Base-by-base conservation (phyloP, 306 rosid species). In the Cyclanthera cordifolia region DNA sequence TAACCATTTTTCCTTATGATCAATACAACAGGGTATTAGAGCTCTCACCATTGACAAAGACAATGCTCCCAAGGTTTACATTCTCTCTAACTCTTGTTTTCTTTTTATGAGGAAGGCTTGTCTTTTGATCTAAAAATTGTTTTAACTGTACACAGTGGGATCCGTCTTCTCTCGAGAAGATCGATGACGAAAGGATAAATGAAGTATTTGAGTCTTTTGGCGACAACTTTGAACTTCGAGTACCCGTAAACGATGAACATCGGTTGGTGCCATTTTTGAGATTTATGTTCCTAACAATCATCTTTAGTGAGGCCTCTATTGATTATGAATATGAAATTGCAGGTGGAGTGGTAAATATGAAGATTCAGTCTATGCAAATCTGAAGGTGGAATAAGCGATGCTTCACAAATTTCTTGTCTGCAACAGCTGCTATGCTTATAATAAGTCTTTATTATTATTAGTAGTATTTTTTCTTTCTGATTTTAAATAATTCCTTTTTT, bases 41-140 rank as follows among this genome's bases (percentile, higher is more conserved):
- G 88, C 96, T 82, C 83, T 93, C 86, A 83, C 91, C 70, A 76
- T 93, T 70, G 96, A 93, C 86, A 93, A 87, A 81, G 99, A 93
- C 56, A 93, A 90, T 81, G 79, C 94, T 70, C 96, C 99, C 21
- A 90, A 93, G 98, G 98, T 93, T 64, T 6, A 49, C 14, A n/a
- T 15, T 68, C 50, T 21, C 2, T 34, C 4, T 19, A n/a, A n/a
- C n/a, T n/a, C n/a, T 58, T 8, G 3, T 14, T 8, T 21, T n/a
- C n/a, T n/a, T n/a, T 10, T 4, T 1, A 4, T 41, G 20, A 53
- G 53, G n/a, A 56, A 15, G 24, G 3, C 5, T 21, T 37, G 27
- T 25, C 48, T 34, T 6, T 53, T 50, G 21, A 46, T 7, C 67
- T 46, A 17, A 53, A 68, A 8, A 17, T 8, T 50, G 60, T 55